Conservation (phyloP, 2,329 filamentous ascomycete species). For the Talaromyces sp. region DNA sequence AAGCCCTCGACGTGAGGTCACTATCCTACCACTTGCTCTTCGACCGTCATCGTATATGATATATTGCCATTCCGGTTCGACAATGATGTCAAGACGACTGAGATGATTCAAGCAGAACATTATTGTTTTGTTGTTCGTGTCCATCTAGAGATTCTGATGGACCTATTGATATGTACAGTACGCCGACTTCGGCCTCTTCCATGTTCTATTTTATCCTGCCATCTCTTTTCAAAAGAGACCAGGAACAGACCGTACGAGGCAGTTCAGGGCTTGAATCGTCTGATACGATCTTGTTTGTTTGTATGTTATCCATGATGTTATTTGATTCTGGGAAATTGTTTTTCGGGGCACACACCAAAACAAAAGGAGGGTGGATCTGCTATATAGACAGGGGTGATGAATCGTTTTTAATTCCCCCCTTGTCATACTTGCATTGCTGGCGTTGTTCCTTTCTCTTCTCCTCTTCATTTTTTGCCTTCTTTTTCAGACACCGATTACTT, state of each 20-base stretch:
- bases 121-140: neutral
- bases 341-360: neutral
- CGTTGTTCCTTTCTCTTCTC: neutral
- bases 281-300: slow-evolving; percentile 4
- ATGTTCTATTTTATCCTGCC: neutral
- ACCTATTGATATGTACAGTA: slow-evolving; percentile 11
- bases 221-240: neutral
- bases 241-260: neutral
- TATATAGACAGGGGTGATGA: neutral
- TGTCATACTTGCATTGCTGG: slow-evolving; percentile 4
- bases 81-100: neutral
- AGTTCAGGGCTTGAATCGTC: neutral
- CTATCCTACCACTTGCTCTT: neutral
- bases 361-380: slow-evolving; percentile 1
- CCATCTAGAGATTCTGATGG: neutral
- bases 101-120: neutral
- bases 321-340: neutral
- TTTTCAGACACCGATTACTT: slow-evolving; percentile 1
- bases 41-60: neutral
- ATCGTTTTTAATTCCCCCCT: neutral
- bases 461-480: neutral
- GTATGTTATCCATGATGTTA: slow-evolving; percentile 11
- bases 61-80: neutral
- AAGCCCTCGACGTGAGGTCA: slow-evolving; percentile 1
- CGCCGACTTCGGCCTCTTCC: neutral